Conservation (phyloP, 2,329 filamentous ascomycete genomes). For the Pezicula radicicola region DNA sequence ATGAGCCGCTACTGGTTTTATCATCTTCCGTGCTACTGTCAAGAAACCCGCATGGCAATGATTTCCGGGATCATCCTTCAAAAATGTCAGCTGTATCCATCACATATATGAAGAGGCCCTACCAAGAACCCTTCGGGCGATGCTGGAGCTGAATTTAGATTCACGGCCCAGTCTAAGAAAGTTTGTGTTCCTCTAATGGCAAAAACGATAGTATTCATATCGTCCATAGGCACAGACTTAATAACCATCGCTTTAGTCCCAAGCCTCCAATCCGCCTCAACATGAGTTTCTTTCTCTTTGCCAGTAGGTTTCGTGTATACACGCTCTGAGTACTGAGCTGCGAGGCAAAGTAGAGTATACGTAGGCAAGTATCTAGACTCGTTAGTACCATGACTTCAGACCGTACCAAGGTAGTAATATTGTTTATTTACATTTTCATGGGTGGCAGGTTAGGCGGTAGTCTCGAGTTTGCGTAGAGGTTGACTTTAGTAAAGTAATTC, state of each 20-base stretch:
- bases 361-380: conserved; percentile 62
- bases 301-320: conserved; percentile 67
- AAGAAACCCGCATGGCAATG: conserved; percentile 80
- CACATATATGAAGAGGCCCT: conserved; percentile 11
- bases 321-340: conserved; percentile 72
- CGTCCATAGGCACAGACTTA: conserved; percentile 75
- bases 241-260: conserved; percentile 87
- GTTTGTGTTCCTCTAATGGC: conserved; percentile 78
- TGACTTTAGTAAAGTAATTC: conserved; percentile 72
- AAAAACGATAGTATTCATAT: conserved; percentile 76
- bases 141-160: conserved; percentile 67
- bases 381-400: conserved; percentile 3
- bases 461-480: conserved; percentile 74
- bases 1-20: conserved; percentile 67
- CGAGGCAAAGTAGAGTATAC: conserved; percentile 74
- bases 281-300: conserved; percentile 63
- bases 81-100: neutral
- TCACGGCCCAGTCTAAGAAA: conserved; percentile 85
- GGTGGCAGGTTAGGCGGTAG: conserved; percentile 65
- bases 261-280: conserved; percentile 66
- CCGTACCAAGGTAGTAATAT: no score
- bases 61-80: conserved; percentile 68
- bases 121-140: conserved; percentile 66
- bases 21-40: conserved; percentile 71
- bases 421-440: conserved; percentile 56